A percentile compares a stretch with the other conserved stretches of the same genome.
phyloP scores from a whole-genome alignment of 306 rosid genomes.

The Cucurbita maxima region DNA sequence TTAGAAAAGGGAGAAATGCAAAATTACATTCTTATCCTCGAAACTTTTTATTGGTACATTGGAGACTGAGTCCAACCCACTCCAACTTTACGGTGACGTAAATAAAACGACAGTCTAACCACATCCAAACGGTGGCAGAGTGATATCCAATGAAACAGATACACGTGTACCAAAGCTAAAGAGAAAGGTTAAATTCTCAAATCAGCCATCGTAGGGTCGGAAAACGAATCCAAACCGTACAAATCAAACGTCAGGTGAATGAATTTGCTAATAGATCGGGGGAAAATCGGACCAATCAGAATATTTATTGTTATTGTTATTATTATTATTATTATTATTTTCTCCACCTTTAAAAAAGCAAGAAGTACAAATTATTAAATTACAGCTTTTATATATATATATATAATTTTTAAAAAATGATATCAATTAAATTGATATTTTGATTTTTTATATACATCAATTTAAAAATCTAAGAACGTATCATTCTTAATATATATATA shows the following conservation, averaged over 20 bases:
- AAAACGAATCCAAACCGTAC: background rate
- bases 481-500: too few species aligned
- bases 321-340: background rate
- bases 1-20: too few species aligned
- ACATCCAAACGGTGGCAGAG: background rate
- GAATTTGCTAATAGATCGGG: background rate
- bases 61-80: background rate
- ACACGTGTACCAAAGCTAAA: background rate
- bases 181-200: background rate
- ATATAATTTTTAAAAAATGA: too few species aligned
- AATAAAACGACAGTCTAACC: background rate
- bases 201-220: background rate
- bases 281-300: background rate
- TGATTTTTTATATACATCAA: too few species aligned
- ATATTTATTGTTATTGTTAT: background rate
- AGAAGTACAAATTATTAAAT: background rate
- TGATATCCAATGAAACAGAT: background rate
- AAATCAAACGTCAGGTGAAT: background rate
- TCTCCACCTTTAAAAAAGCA: background rate
- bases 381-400: too few species aligned
- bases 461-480: too few species aligned
- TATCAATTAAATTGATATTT: too few species aligned
- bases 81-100: background rate
- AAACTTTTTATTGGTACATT: too few species aligned
- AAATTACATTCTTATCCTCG: too few species aligned